phyloP scores from a whole-genome alignment of 192 early-diverging fungal species.

The Geranomyces michiganensis region DNA sequence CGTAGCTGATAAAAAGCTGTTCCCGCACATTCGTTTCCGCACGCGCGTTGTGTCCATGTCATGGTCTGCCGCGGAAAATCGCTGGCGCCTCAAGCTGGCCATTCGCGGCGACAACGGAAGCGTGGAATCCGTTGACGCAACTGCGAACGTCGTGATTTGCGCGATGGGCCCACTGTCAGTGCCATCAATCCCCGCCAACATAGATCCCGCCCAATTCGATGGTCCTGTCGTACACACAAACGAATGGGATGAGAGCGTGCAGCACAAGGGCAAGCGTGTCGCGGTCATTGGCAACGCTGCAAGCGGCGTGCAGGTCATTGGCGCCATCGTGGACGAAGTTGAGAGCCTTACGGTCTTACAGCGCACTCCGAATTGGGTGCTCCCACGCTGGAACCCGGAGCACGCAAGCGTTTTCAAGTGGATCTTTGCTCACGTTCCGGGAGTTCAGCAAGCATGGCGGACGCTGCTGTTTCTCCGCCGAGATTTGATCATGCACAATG shows the following conservation, averaged over 20 bases:
- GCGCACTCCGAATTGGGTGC: slow-evolving; percentile 46
- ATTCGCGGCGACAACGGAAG: slow-evolving; percentile 31
- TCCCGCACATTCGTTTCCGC: slow-evolving; percentile 46
- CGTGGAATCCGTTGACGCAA: slow-evolving; percentile 13
- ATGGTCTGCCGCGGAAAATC: slow-evolving; percentile 18
- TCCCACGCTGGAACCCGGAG: slow-evolving; percentile 27
- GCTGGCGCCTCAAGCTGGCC: slow-evolving; percentile 20
- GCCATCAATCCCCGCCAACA: slow-evolving; percentile 52
- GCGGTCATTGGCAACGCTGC: slow-evolving; percentile 51
- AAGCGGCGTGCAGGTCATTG: slow-evolving; percentile 45
- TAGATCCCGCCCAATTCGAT: slow-evolving; percentile 46
- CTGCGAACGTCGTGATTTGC: slow-evolving; percentile 46
- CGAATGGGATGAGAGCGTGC: slow-evolving; percentile 53
- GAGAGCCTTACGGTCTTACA: slow-evolving; percentile 46
- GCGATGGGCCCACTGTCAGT: slow-evolving; percentile 54
- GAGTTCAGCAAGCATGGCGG: slow-evolving; percentile 39
- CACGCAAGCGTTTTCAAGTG: slow-evolving; percentile 32
- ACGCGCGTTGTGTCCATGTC: slow-evolving; percentile 42
- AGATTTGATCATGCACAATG: slow-evolving; percentile 8
- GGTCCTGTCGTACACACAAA: slow-evolving; percentile 58
- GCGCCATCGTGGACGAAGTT: slow-evolving; percentile 41
- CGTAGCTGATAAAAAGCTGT: slow-evolving; percentile 44
- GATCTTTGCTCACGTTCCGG: slow-evolving; percentile 41
- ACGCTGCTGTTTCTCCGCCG: slow-evolving; percentile 26
- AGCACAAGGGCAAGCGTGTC: slow-evolving; percentile 51